Evolutionary conservation across 495 filamentous ascomycete species (phyloP).

Genomic region (Hapsidospora chrysogenum): DNA sequence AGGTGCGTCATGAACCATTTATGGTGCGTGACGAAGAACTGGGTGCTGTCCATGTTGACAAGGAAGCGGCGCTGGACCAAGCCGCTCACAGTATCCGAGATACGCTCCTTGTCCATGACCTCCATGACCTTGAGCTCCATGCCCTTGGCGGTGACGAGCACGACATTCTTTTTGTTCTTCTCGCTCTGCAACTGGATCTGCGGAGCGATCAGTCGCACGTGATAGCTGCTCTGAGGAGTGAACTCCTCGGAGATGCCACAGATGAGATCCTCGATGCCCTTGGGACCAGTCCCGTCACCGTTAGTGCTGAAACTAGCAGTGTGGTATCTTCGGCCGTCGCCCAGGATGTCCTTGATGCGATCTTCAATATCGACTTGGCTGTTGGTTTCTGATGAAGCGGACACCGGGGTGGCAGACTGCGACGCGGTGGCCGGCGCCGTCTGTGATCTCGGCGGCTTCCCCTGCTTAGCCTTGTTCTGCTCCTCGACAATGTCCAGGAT

Average conservation of each 20-base stretch:
- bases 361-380: constrained; percentile 56
- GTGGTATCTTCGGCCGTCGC: constrained; percentile 59
- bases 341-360: constrained; percentile 73
- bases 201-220: constrained; percentile 85
- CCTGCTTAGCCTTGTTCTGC: constrained; percentile 49
- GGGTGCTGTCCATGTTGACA: constrained; percentile 86
- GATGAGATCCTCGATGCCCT: constrained; percentile 39
- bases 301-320: constrained; percentile 36
- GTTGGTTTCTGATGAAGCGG: constrained; percentile 28
- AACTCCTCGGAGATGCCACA: constrained; percentile 78
- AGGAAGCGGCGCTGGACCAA: constrained; percentile 88
- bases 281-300: constrained; percentile 32
- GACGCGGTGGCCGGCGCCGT: background rate
- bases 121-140: constrained; percentile 96
- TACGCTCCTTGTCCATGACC: constrained; percentile 89
- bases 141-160: constrained; percentile 83
- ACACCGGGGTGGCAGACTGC: constrained; percentile 14
- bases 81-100: constrained; percentile 84
- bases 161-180: constrained; percentile 84
- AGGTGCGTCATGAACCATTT: constrained; percentile 67
- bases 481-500: constrained; percentile 95
- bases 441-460: constrained; percentile 16
- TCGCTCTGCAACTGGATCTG: constrained; percentile 97
- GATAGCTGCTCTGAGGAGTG: constrained; percentile 83
- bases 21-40: constrained; percentile 92